phyloP scores from a whole-genome alignment of 1,139 yeast species.

The Blastobotrys buckinghamii region DNA sequence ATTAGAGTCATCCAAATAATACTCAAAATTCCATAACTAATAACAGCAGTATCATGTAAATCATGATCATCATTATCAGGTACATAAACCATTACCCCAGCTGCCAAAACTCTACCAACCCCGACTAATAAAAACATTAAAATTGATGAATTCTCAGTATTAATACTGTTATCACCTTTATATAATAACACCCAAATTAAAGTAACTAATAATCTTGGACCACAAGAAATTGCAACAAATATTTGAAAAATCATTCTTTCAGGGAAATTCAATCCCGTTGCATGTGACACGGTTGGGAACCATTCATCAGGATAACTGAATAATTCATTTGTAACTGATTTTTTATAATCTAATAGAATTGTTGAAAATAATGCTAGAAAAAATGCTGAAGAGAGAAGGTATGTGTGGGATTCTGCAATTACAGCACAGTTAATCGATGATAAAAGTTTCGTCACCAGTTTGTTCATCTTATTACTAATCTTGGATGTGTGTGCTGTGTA shows the following conservation, averaged over 20 bases:
- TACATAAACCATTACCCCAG: conserved; percentile 98
- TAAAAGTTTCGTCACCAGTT: conserved; percentile 4
- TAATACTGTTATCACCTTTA: conserved; percentile 14
- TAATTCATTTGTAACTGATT: conserved; percentile 78
- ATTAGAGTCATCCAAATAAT: conserved; percentile 73
- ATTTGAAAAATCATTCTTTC: conserved; percentile 90
- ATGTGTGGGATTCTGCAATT: conserved; percentile 58
- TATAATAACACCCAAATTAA: conserved; percentile 48
- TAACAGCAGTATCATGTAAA: conserved; percentile 93
- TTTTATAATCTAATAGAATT: conserved; percentile 64
- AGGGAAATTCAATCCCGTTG: conserved; percentile 94
- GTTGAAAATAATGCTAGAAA: conserved; percentile 68
- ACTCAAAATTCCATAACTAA: conserved; percentile 75
- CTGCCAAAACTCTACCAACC: conserved; percentile 72
- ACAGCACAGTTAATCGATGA: conserved; percentile 48
- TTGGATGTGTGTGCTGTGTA: too few species aligned
- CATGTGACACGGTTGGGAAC: conserved; percentile 91
- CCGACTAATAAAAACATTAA: conserved; percentile 41
- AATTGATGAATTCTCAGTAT: not conserved
- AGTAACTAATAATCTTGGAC: conserved; percentile 73
- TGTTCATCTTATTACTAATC: too few species aligned
- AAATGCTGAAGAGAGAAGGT: conserved; percentile 43
- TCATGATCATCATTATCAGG: conserved; percentile 97
- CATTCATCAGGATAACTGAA: conserved; percentile 94
- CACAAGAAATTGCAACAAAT: conserved; percentile 44